phyloP scores from a whole-genome alignment of 306 rosid species.

The Quercus robur region DNA sequence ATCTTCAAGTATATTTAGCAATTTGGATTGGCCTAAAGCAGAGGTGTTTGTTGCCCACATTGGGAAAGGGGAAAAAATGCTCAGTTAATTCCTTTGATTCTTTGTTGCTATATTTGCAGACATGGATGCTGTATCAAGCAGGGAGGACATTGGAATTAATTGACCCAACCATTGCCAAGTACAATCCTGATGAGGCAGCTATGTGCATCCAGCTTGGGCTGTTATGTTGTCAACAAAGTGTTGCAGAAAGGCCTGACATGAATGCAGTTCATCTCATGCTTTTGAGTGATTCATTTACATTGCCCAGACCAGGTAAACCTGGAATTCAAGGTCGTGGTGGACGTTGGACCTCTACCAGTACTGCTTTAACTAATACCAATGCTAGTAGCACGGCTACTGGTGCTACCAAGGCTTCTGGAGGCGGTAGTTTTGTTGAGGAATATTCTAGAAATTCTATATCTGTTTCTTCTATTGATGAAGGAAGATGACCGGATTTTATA shows the following conservation, averaged over 20 bases:
- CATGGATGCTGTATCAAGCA: conserved; percentile 74
- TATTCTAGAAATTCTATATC: conserved; percentile 80
- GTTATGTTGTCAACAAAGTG: conserved; percentile 68
- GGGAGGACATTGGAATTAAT: conserved; percentile 57
- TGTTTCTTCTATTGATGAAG: conserved; percentile 70
- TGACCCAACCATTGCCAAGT: conserved; percentile 49
- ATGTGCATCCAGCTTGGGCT: conserved; percentile 89
- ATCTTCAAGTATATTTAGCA: neutral
- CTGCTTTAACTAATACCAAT: conserved; percentile 55
- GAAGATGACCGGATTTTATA: conserved; percentile 35
- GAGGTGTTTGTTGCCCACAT: neutral
- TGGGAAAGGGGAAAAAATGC: neutral
- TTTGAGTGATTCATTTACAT: conserved; percentile 73
- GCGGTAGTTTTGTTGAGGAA: conserved; percentile 56
- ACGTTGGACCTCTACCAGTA: conserved; percentile 48
- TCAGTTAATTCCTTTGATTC: neutral
- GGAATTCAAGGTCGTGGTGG: conserved; percentile 77
- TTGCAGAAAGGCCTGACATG: conserved; percentile 80
- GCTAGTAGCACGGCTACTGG: conserved; percentile 37
- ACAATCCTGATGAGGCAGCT: conserved; percentile 72
- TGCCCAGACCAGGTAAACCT: conserved; percentile 76
- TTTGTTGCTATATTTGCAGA: conserved; percentile 34
- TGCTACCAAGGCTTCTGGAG: conserved; percentile 49
- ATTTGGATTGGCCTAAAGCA: neutral
- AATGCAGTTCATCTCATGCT: conserved; percentile 74